A percentile compares a stretch with the other conserved stretches of the same genome.
These are phyloP conservation scores for Kuraishia hungarica DNA, from an alignment of 805 yeast species.

Conservation along the genomic window DNA sequence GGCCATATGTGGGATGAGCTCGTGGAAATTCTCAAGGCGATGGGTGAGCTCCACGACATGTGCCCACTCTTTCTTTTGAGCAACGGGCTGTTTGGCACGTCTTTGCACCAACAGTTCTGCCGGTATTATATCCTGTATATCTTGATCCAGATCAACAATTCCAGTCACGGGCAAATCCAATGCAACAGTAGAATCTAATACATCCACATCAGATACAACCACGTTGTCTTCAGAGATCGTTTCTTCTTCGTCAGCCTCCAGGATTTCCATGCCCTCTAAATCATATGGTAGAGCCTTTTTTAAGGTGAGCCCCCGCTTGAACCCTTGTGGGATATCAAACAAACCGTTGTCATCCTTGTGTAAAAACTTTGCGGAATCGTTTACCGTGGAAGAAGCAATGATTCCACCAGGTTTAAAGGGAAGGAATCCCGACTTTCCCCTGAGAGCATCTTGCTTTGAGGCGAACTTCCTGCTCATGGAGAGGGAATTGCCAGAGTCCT, in stretches of 20 bases:
- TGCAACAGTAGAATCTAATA: constrained; percentile 3
- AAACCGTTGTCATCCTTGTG: constrained; percentile 71
- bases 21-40: constrained; percentile 73
- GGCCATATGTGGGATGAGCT: constrained; percentile 89
- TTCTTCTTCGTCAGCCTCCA: constrained; percentile 5
- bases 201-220: neutral
- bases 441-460: constrained; percentile 49
- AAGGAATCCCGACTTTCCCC: constrained; percentile 64
- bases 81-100: constrained; percentile 2
- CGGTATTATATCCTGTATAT: constrained; percentile 37
- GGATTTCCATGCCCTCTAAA: constrained; percentile 5
- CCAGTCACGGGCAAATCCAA: neutral
- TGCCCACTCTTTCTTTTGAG: constrained; percentile 66
- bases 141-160: constrained; percentile 2
- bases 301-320: constrained; percentile 57
- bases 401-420: constrained; percentile 95
- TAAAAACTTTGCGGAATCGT: constrained; percentile 30
- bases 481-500: constrained; percentile 58
- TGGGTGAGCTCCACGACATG: constrained; percentile 88
- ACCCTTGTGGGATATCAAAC: constrained; percentile 77
- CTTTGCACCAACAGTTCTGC: constrained; percentile 30
- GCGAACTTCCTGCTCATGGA: constrained; percentile 64
- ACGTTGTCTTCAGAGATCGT: constrained; percentile 6
- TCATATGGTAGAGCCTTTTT: constrained; percentile 6
- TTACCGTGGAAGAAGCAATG: constrained; percentile 14